These are phyloP conservation scores for Phyllosticta capitalensis DNA, from an alignment of 2,329 filamentous ascomycete species.

Conservation along the genomic window DNA sequence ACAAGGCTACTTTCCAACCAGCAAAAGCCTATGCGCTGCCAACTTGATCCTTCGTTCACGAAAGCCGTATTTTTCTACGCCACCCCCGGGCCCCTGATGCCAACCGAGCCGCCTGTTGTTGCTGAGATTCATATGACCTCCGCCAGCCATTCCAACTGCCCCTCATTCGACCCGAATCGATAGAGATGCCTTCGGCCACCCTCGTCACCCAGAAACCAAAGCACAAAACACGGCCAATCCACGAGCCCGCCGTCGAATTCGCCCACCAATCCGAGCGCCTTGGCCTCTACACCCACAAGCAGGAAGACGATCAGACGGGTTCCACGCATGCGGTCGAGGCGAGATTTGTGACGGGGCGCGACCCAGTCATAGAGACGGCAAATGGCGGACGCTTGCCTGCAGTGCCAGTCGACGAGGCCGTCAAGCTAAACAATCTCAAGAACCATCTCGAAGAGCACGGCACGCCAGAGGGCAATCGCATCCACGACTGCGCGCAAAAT, in stretches of 20 bases:
- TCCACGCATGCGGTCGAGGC: constrained; percentile 52
- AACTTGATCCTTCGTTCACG: neutral
- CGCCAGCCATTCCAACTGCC: neutral
- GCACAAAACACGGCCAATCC: constrained; percentile 16
- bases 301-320: constrained; percentile 33
- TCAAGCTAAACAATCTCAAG: constrained; percentile 57
- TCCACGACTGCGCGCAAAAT: constrained; percentile 20
- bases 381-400: constrained; percentile 58
- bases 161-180: neutral
- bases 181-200: constrained; percentile 4
- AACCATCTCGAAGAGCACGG: constrained; percentile 38
- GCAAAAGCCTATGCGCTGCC: neutral
- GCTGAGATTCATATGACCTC: neutral
- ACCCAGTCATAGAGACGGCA: constrained; percentile 60
- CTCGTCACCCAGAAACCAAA: constrained; percentile 12
- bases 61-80: neutral
- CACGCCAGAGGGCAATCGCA: constrained; percentile 18
- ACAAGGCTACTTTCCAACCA: neutral
- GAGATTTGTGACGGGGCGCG: constrained; percentile 54
- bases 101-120: neutral
- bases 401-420: constrained; percentile 60
- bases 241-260: constrained; percentile 45
- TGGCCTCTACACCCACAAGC: constrained; percentile 29
- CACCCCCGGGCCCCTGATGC: neutral
- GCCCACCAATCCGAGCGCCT: constrained; percentile 48